These are phyloP conservation scores for Helianthus annuus DNA, from an alignment of 129 eudicot genomes.

Conservation along the genomic window DNA sequence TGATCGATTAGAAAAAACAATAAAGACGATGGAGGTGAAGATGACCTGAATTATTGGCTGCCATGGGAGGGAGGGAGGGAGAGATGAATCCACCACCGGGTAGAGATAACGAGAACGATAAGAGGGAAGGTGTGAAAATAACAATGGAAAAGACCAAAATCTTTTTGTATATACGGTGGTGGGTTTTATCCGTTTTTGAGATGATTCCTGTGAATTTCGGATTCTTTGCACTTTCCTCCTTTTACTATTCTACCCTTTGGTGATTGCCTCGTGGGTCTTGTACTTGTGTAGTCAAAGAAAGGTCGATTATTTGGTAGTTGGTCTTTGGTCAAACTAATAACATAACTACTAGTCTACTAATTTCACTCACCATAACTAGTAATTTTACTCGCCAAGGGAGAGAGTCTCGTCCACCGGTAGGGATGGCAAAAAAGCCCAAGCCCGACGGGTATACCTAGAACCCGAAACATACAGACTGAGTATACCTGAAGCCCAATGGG, in stretches of 20 bases:
- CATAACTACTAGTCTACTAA: no score
- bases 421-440: no score
- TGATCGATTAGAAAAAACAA: slow-evolving; percentile 15
- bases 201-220: not conserved
- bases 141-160: slow-evolving; percentile 9
- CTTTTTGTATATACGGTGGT: slow-evolving; percentile 28
- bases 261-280: slow-evolving; percentile 4
- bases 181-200: slow-evolving; percentile 24
- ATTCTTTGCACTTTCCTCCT: slow-evolving; percentile 1
- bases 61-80: slow-evolving; percentile 42
- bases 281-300: not conserved
- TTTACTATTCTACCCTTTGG: slow-evolving; percentile 15
- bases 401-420: no score
- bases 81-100: slow-evolving; percentile 32
- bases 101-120: slow-evolving; percentile 21
- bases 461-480: no score
- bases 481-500: no score
- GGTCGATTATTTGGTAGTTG: not conserved
- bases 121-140: not conserved
- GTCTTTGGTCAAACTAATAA: not conserved
- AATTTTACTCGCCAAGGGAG: no score
- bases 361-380: no score
- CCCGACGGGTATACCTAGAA: no score
- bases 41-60: slow-evolving; percentile 45
- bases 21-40: not conserved